A percentile compares a stretch with the other conserved stretches of the same genome.
Evolutionary conservation across 202 grass and related monocot species (phyloP).

Genomic region (Zizania palustris): DNA sequence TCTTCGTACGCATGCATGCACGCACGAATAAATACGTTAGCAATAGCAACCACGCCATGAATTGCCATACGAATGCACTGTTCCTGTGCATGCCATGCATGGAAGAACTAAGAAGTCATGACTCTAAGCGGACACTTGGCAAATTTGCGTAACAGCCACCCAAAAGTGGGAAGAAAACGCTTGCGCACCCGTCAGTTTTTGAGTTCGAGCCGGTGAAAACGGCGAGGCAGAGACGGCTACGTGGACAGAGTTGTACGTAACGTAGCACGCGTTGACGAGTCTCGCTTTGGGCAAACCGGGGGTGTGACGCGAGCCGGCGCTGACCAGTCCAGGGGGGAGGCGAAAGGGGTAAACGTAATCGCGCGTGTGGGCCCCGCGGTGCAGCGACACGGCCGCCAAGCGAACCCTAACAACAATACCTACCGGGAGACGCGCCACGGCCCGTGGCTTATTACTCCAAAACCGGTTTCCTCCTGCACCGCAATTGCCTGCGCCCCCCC

Average conservation of each 20-base stretch:
- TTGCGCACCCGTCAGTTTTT: neutral
- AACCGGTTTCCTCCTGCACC: neutral
- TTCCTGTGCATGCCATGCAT: neutral
- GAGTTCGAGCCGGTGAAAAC: neutral
- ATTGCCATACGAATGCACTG: neutral
- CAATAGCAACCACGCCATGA: neutral
- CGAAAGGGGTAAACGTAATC: neutral
- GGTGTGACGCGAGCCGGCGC: neutral
- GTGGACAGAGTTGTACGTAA: too few species aligned
- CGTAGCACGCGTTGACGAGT: neutral
- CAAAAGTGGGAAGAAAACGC: neutral
- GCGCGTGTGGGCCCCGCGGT: neutral
- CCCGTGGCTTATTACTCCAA: neutral
- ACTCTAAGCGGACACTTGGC: too few species aligned
- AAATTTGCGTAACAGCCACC: neutral
- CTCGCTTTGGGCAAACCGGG: neutral
- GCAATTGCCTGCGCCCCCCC: neutral
- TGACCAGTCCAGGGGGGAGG: neutral
- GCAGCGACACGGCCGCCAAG: slow-evolving; percentile 40
- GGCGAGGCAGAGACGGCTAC: too few species aligned
- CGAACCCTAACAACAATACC: slow-evolving; percentile 35
- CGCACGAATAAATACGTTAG: neutral
- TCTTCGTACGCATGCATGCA: slow-evolving; percentile 3
- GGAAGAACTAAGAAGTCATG: too few species aligned
- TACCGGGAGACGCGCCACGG: too few species aligned